A percentile compares a stretch with the other conserved stretches of the same genome.
Evolutionary conservation across 2,329 filamentous ascomycete genomes (phyloP).

Genomic region (Alternaria solani): DNA sequence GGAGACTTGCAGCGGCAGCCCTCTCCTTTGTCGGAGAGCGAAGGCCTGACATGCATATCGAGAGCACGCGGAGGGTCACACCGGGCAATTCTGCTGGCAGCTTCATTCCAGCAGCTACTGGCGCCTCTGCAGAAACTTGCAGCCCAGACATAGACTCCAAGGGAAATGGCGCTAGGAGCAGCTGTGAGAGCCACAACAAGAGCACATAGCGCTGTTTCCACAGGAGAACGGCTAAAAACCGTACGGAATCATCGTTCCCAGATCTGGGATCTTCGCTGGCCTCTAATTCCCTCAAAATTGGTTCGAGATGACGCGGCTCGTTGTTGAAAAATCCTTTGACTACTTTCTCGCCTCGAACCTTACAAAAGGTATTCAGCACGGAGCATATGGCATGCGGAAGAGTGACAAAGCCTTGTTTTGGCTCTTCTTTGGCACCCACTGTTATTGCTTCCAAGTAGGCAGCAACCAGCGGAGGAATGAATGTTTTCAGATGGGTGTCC

Average conservation of each 20-base stretch:
- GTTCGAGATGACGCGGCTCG: constrained; percentile 84
- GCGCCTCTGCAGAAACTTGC: constrained; percentile 41
- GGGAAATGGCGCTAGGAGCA: constrained; percentile 80
- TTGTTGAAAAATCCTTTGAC: constrained; percentile 90
- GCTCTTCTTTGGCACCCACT: constrained; percentile 28
- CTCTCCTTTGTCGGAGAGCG: constrained; percentile 82
- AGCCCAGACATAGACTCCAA: constrained; percentile 78
- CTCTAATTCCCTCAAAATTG: constrained; percentile 79
- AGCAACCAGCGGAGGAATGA: constrained; percentile 77
- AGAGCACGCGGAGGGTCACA: constrained; percentile 74
- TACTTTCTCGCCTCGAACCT: constrained; percentile 92
- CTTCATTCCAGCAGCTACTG: constrained; percentile 54
- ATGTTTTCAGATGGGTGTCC: constrained; percentile 79
- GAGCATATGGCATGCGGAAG: constrained; percentile 70
- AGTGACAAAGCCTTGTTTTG: constrained; percentile 37
- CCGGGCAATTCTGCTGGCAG: constrained; percentile 71
- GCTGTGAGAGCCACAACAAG: constrained; percentile 75
- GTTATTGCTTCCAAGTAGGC: constrained; percentile 76
- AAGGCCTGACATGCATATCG: constrained; percentile 75
- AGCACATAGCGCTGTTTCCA: constrained; percentile 94
- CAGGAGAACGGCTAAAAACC: constrained; percentile 31
- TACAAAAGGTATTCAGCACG: constrained; percentile 89
- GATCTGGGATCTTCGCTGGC: constrained; percentile 53
- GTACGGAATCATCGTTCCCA: constrained; percentile 21
- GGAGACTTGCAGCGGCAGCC: constrained; percentile 82